Evolutionary conservation across 2,329 filamentous ascomycete species (phyloP).

Genomic region (Dryadomyces quercus-mongolicae): DNA sequence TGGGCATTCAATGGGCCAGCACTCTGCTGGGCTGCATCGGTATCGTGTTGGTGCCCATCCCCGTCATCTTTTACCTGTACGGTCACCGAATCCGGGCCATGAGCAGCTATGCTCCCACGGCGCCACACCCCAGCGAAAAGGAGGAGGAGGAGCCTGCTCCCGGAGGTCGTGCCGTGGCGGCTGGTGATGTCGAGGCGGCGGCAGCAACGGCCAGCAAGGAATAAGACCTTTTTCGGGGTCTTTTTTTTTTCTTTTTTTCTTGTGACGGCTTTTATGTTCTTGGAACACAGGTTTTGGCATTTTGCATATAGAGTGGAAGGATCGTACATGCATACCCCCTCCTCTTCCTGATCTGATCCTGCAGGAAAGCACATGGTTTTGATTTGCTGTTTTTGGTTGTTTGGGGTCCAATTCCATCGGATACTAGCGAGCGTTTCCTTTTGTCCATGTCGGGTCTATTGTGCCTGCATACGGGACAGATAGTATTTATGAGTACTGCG

Average conservation of each 20-base stretch:
- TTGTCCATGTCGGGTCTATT: not conserved
- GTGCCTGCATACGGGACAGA: not conserved
- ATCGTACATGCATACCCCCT: no score
- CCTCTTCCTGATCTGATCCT: no score
- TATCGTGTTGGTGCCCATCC: constrained; percentile 45
- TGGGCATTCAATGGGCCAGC: constrained; percentile 50
- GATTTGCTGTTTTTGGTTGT: not conserved
- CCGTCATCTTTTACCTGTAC: constrained; percentile 49
- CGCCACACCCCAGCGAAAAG: constrained; percentile 8
- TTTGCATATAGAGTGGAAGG: constrained; percentile 1
- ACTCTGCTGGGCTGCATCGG: constrained; percentile 52
- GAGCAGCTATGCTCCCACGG: constrained; percentile 44
- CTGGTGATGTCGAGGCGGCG: constrained; percentile 7
- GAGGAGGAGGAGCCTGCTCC: constrained; percentile 3
- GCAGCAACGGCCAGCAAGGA: not conserved
- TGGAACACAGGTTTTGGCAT: no score
- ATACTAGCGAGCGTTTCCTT: not conserved
- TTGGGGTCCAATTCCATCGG: not conserved
- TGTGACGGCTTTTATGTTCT: not conserved
- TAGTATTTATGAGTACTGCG: not conserved
- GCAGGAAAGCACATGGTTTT: not conserved
- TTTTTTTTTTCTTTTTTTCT: not conserved
- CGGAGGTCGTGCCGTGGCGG: not conserved
- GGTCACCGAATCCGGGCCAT: constrained; percentile 42
- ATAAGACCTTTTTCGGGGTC: no score